These are phyloP conservation scores for Garcia nutans DNA, from an alignment of 345 rosid species.

Conservation along the genomic window DNA sequence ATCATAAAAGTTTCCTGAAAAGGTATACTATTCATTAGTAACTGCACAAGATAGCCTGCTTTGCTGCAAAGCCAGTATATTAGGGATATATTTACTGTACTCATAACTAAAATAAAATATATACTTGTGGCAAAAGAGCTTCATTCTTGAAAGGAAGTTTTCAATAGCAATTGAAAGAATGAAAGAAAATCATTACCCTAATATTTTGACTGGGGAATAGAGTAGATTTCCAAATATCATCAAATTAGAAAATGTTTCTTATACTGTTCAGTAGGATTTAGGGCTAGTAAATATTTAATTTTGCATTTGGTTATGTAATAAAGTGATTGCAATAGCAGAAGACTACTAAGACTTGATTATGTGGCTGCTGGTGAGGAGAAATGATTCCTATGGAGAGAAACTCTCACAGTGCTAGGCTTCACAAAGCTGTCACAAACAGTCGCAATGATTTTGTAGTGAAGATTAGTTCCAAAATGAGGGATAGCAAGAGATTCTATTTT, in stretches of 20 bases:
- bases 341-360: neutral
- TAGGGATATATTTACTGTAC: neutral
- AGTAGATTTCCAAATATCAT: neutral
- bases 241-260: neutral
- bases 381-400: neutral
- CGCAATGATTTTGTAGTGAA: neutral
- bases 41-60: slow-evolving; percentile 12
- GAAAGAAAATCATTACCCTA: neutral
- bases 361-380: neutral
- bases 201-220: neutral
- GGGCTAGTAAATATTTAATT: neutral
- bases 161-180: neutral
- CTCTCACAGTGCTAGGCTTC: neutral
- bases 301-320: neutral
- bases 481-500: neutral
- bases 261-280: neutral
- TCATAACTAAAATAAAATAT: neutral
- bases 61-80: neutral
- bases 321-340: neutral
- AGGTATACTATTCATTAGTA: slow-evolving; percentile 14
- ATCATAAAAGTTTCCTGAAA: slow-evolving; percentile 97
- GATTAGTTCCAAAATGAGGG: neutral
- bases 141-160: neutral
- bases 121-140: neutral
- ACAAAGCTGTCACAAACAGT: neutral